These are phyloP conservation scores for Neocucurbitaria cava DNA, from an alignment of 2,329 filamentous ascomycete genomes.

Conservation along the genomic window DNA sequence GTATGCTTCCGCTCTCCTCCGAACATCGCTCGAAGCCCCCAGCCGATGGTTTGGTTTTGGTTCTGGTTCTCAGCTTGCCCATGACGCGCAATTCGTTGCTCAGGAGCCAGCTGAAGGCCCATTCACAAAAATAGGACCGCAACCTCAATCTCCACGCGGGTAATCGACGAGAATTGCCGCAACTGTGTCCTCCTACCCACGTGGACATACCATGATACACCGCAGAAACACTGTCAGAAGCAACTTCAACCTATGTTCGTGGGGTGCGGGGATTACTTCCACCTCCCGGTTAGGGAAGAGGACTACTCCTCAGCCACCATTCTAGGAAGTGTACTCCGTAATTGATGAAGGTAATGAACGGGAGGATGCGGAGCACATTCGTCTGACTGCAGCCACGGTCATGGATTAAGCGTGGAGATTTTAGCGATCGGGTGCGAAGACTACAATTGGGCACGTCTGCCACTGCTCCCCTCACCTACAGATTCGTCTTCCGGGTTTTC, in stretches of 20 bases:
- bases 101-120: conserved; percentile 13
- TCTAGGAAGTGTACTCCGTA: not conserved
- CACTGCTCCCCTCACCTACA: not conserved
- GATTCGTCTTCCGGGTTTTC: not conserved
- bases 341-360: not conserved
- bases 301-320: not conserved
- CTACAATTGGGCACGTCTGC: conserved; percentile 7
- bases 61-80: not conserved
- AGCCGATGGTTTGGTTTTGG: not conserved
- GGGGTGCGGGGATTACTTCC: not conserved
- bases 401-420: not conserved
- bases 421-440: conserved; percentile 1
- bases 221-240: not conserved
- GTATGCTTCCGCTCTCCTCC: not conserved
- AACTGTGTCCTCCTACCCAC: not conserved
- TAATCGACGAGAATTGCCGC: conserved; percentile 5
- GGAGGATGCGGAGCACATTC: conserved; percentile 2
- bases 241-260: not conserved
- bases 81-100: conserved; percentile 4
- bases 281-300: not conserved
- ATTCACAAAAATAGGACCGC: conserved; percentile 12
- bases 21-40: not conserved
- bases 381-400: not conserved
- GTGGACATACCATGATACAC: not conserved
- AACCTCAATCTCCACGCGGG: conserved; percentile 11